Base-by-base conservation (phyloP, 2,329 filamentous ascomycete genomes). In the Fusarium nurragi region DNA sequence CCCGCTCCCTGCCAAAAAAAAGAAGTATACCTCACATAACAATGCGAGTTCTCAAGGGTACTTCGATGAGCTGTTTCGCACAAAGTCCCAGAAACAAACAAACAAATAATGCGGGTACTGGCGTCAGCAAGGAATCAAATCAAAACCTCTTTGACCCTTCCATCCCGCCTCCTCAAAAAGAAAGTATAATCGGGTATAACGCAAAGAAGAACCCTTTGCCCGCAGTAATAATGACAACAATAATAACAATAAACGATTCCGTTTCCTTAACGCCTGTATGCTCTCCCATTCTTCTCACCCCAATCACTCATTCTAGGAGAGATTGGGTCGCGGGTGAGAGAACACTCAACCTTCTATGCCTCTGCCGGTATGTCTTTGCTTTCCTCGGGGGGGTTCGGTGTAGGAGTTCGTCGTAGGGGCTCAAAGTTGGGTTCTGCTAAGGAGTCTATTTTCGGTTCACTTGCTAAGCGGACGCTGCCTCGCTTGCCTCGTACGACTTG, bases 401-500 rank as follows among this genome's bases (percentile, higher is more conserved):
- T 75, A n/a, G 77, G 76, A 39, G 75, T 78, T 59, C 76, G 76
- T 50, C 76, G 74, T 23, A 80, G 67, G 5, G 78, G 77, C 60
- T 83, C 78, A n/a, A 80, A 65, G 19, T 73, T 71, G 36, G 74
- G 69, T 64, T 81, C 77, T 37, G 70, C 68, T 47, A 77, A 60
- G 12, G 70, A 67, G 36, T 77, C 78, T 32, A 74, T 65, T 72
- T 81, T 83, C 38, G 78, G 76, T 40, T 81, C 82, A 38, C 74
- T 77, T 6, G 83, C 81, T 32, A 90, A 74, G 45, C 88, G 85
- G 47, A 92, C 84, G 71, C 88, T 92, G 37, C 89, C 90, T 60
- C 89, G 83, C 48, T 80, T 79, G 49, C 88, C 84, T 71, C 90
- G 87, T 26, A 92, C 82, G 21, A 92, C 79, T 52, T 92, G 87